These are phyloP conservation scores for Penicillium flavigenum DNA, from an alignment of 495 filamentous ascomycete species.

Conservation along the genomic window DNA sequence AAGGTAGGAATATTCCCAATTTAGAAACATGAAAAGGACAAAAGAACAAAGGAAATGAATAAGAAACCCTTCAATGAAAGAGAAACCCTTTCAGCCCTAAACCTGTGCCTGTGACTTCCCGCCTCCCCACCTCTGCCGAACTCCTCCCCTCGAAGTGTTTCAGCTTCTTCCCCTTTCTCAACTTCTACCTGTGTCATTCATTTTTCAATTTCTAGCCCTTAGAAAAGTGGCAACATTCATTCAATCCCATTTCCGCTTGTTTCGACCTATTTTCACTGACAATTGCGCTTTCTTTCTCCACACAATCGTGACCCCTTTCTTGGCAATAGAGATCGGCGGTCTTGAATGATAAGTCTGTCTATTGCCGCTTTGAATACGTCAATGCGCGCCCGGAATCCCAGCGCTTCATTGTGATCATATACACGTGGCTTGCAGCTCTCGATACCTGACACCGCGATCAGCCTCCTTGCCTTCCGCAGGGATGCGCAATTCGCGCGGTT, in stretches of 20 bases:
- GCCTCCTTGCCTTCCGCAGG: conserved; percentile 17
- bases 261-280: background rate
- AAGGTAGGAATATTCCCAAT: background rate
- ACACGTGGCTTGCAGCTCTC: conserved; percentile 7
- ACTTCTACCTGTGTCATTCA: background rate
- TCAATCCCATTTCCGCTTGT: conserved; percentile 15
- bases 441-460: conserved; percentile 1
- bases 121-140: conserved; percentile 8
- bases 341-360: conserved; percentile 12
- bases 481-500: conserved; percentile 27
- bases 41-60: background rate
- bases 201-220: background rate
- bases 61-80: background rate
- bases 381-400: conserved; percentile 25
- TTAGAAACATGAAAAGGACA: background rate
- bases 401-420: conserved; percentile 10
- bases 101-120: conserved; percentile 9
- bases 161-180: conserved; percentile 9
- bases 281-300: conserved; percentile 27
- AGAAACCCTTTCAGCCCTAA: conserved; percentile 18
- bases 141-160: conserved; percentile 14
- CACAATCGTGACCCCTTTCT: conserved; percentile 28
- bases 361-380: conserved; percentile 6
- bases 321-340: conserved; percentile 19
- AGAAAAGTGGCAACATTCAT: conserved; percentile 10